Percentiles rank a stretch among this genome's conserved stretches.
phyloP scores from a whole-genome alignment of 768 basidiomycete genomes.

The Rhizopogon sp. region DNA sequence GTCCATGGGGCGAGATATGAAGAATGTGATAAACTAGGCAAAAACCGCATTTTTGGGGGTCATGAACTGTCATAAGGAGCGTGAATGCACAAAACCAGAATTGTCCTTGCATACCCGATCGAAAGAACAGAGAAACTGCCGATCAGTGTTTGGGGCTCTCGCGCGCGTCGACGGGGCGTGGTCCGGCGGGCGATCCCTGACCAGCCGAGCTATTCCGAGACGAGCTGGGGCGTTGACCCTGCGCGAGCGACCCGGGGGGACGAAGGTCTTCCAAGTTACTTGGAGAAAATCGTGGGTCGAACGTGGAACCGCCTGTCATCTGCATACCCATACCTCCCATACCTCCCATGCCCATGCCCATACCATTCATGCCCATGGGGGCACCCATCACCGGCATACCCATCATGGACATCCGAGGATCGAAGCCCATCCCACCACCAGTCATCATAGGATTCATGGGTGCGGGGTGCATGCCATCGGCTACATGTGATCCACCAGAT shows the following conservation, averaged over 20 bases:
- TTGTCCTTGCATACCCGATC: background rate
- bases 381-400: slow-evolving; percentile 64
- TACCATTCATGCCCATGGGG: slow-evolving; percentile 31
- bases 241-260: slow-evolving; percentile 22
- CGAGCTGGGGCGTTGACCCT: slow-evolving; percentile 24
- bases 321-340: slow-evolving; percentile 43
- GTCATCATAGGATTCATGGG: slow-evolving; percentile 56
- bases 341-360: slow-evolving; percentile 33
- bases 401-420: slow-evolving; percentile 84
- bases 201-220: slow-evolving; percentile 50
- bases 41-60: slow-evolving; percentile 7
- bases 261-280: slow-evolving; percentile 22
- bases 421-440: slow-evolving; percentile 49
- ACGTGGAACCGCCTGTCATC: slow-evolving; percentile 58
- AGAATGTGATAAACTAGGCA: slow-evolving; percentile 11
- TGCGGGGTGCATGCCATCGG: slow-evolving; percentile 37
- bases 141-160: slow-evolving; percentile 23
- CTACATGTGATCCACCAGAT: slow-evolving; percentile 70
- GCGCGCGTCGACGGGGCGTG: slow-evolving; percentile 24
- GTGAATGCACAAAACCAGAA: background rate
- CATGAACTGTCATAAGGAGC: slow-evolving; percentile 3
- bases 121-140: background rate
- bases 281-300: slow-evolving; percentile 55
- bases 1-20: slow-evolving; percentile 11
- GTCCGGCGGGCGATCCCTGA: slow-evolving; percentile 47